Evolutionary conservation across 768 basidiomycete genomes (phyloP), one percentile per base, ranked within the genome.

Genomic region (Crepidotus variabilis): DNA sequence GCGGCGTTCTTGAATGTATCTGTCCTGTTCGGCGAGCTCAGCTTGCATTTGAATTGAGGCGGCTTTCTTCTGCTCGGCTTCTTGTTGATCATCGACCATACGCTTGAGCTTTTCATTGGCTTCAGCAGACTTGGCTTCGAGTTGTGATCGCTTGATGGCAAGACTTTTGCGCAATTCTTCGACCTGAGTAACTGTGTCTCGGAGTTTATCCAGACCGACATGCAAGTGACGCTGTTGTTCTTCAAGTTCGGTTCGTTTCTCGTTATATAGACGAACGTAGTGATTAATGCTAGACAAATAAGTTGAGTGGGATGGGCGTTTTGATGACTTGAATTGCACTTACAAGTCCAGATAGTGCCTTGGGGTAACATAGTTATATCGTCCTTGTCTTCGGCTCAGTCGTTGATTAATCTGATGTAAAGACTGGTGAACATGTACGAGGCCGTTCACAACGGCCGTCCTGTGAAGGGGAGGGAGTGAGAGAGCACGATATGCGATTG

Each of bases 191-290:
- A 99, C 95, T 0, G 97, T 99, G 57, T 95, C 92, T 28, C 85
- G 87, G 23, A 98, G 83, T 72, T 99, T 99, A 72, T 98, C 95
- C 51, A 99, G 83, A 56, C 97, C 97, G 58, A 98, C 94, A 64
- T 99, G 97, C 54, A 99, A 81, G 75, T 99, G 97, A 28, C 97
- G 89, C 66, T 98, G 97, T 67, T 99, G 95, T 68, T 99, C 97
- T 71, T 98, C 97, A 16, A 99, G 78, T 66, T 98, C 95, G 61
- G 97, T 95, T 11, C 93, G 89, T 72, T 98, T 99, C 72, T 98
- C 96, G 50, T 86, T 92, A 69, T 94, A 94, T 24, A 99, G 82
- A 16, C 89, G 83, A 34, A 98, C 96, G 66, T 97, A 99, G 63
- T 99, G 97, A 61, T 95, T 92, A 74, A 99, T 96, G 69, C 94